Base-by-base conservation (phyloP, 2,329 filamentous ascomycete genomes). In the Macrophomina phaseolina region DNA sequence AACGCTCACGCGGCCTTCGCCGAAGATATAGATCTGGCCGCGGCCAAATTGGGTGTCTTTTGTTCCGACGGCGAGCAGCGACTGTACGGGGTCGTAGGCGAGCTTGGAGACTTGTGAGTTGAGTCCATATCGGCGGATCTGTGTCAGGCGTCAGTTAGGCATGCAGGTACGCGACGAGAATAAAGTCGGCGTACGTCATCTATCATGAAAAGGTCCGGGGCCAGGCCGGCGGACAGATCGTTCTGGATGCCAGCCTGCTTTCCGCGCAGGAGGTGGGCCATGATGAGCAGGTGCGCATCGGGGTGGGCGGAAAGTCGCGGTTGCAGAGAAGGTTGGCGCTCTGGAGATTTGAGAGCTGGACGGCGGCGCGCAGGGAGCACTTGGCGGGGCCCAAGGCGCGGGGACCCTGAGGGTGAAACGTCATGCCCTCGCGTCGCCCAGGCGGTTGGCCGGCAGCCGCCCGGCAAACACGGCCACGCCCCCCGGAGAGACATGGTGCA, bases 181-280 rank as follows among this genome's bases (percentile, higher is more conserved):
- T 64, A 70, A 72, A 69, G 70, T 68, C 72, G 69, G 76, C 80
- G 66, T 82, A 88, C 91, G 79, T 97, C 92, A 76, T 97, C 93
- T 30, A 94, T 87, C 67, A 87, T 83, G 77, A 98, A 97, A 14
- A 92, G 82, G 69, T 92, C 91, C 45, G 92, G 87, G 18, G 88
- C 84, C 69, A 98, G 88, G 71, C 90, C 91, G 18, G 89, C 89
- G 63, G 94, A 97, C 71, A 99, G 86, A 81, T 98, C 95, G 80
- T 90, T 92, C 77, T 93, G 91, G 73, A 99, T 91, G 74, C 95
- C 95, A 67, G 93, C 88, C 85, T 98, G 95, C 85, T 97, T 97
- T 73, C 92, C 91, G 77, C 95, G 87, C 69, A 99, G 83, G 77
- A 98, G 94, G 73, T 91, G 88, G 65, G 94, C 89, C 94, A 97